A percentile compares a stretch with the other conserved stretches of the same genome.
Conservation (phyloP, 805 yeast species). For the Brettanomyces anomalus region DNA sequence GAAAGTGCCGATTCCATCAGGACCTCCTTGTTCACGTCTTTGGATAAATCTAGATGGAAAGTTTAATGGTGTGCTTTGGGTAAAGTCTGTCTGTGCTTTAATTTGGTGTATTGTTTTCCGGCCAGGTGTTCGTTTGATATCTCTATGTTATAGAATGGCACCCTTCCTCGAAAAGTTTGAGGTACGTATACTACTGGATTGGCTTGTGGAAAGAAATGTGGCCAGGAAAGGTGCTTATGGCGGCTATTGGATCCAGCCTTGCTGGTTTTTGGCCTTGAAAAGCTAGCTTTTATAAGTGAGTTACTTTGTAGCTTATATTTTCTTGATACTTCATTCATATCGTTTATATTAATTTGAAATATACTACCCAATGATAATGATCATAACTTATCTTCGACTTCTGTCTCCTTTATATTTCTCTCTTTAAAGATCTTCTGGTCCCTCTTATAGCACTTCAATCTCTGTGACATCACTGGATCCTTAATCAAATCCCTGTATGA, state of each 20-base stretch:
- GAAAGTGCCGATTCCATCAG: conserved; percentile 42
- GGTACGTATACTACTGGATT: conserved; percentile 28
- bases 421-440: conserved; percentile 3
- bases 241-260: conserved; percentile 35
- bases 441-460: conserved; percentile 7
- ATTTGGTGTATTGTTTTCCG: conserved; percentile 36
- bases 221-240: conserved; percentile 24
- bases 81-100: conserved; percentile 38
- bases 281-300: background rate
- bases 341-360: too few relatives aligned
- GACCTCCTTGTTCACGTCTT: conserved; percentile 51
- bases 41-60: conserved; percentile 68
- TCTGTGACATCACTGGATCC: conserved; percentile 10
- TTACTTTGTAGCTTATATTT: too few relatives aligned
- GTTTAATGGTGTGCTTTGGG: conserved; percentile 56
- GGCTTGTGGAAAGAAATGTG: conserved; percentile 37
- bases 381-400: conserved; percentile 4
- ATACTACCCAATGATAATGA: too few relatives aligned
- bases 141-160: conserved; percentile 15
- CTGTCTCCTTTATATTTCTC: conserved; percentile 2
- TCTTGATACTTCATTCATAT: too few relatives aligned
- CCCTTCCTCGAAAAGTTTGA: conserved; percentile 31
- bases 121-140: conserved; percentile 40
- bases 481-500: conserved; percentile 1
- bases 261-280: conserved; percentile 34